phyloP scores from a whole-genome alignment of 176 grass and related monocot genomes.

The Carex littledalei region DNA sequence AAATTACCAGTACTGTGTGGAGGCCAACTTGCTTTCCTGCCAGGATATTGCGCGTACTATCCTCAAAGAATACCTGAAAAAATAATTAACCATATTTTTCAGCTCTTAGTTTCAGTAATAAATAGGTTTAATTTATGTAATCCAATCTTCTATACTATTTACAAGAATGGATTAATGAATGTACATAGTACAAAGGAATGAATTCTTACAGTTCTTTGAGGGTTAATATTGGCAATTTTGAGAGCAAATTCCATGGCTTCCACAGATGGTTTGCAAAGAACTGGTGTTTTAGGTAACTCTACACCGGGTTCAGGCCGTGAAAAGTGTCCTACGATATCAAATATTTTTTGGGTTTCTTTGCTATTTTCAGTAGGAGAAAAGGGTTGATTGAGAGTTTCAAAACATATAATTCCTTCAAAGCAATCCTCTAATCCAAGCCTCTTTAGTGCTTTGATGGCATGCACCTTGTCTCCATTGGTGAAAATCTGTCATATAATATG shows the following conservation, averaged over 20 bases:
- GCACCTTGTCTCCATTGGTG: slow-evolving; percentile 70
- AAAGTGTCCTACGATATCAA: slow-evolving; percentile 62
- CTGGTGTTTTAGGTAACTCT: slow-evolving; percentile 55
- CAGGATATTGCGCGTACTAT: slow-evolving; percentile 73
- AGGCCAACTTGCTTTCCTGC: slow-evolving; percentile 62
- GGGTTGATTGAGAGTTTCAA: slow-evolving; percentile 66
- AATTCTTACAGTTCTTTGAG: slow-evolving; percentile 55
- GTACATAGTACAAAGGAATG: background rate
- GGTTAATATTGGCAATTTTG: slow-evolving; percentile 58
- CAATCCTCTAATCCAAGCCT: slow-evolving; percentile 87
- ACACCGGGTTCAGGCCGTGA: slow-evolving; percentile 35
- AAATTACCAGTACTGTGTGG: slow-evolving; percentile 53
- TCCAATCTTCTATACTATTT: too few relatives aligned
- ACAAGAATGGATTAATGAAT: background rate
- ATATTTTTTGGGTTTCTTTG: slow-evolving; percentile 31
- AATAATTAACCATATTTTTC: background rate
- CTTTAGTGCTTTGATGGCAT: slow-evolving; percentile 58
- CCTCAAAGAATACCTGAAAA: slow-evolving; percentile 72
- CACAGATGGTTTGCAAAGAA: slow-evolving; percentile 68
- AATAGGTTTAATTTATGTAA: background rate
- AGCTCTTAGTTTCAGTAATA: background rate
- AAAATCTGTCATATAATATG: slow-evolving; percentile 43
- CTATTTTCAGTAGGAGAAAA: background rate
- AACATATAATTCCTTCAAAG: slow-evolving; percentile 76
- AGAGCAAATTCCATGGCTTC: slow-evolving; percentile 70